Evolutionary conservation across 495 filamentous ascomycete species (phyloP).

Genomic region (Viridothelium virens): DNA sequence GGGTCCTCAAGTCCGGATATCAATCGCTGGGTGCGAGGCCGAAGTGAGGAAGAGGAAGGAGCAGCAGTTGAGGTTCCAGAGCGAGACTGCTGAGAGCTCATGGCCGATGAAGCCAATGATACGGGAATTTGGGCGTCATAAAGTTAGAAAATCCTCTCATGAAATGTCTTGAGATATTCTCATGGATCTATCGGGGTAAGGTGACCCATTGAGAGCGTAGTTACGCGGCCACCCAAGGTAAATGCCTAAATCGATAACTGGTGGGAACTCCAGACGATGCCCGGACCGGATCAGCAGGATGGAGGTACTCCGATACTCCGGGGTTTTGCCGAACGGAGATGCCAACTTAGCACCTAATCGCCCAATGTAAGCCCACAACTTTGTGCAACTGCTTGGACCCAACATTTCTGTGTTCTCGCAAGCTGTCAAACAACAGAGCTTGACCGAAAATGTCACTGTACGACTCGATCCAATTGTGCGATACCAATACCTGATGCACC

Average conservation of each 20-base stretch:
- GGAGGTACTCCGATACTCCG: background rate
- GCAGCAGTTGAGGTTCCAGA: slow-evolving; percentile 11
- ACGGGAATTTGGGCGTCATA: background rate
- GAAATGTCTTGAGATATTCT: background rate
- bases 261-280: background rate
- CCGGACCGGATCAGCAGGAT: background rate
- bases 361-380: background rate
- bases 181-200: background rate
- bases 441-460: too few species aligned
- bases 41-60: slow-evolving; percentile 26
- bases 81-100: slow-evolving; percentile 9
- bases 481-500: too few species aligned
- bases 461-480: too few species aligned
- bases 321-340: background rate
- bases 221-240: background rate
- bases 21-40: slow-evolving; percentile 32
- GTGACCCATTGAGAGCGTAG: background rate
- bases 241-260: background rate
- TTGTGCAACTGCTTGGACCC: background rate
- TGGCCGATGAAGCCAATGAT: slow-evolving; percentile 1
- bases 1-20: slow-evolving; percentile 36
- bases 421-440: background rate
- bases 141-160: background rate
- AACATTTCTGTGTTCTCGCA: background rate
- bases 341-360: background rate